A percentile compares a stretch with the other conserved stretches of the same genome.
Evolutionary conservation across 2,329 filamentous ascomycete species (phyloP).

Genomic region (Thyridium curvatum): DNA sequence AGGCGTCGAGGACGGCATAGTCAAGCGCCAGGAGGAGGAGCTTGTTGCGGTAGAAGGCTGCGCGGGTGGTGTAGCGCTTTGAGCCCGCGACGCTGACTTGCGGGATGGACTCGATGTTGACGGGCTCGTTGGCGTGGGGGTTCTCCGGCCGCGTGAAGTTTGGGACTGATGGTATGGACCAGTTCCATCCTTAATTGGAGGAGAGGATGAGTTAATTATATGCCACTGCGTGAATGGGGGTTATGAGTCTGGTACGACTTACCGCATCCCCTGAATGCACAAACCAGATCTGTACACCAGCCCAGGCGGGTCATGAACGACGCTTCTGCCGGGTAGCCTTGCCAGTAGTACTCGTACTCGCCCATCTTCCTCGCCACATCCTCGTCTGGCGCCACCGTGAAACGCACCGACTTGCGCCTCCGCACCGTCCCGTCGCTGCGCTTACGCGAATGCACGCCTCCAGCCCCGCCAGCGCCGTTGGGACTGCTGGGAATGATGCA

Average conservation of each 20-base stretch:
- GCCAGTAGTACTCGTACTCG: constrained; percentile 50
- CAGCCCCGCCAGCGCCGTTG: too few species aligned
- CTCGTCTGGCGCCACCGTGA: constrained; percentile 13
- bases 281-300: constrained; percentile 51
- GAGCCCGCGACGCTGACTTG: constrained; percentile 38
- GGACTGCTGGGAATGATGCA: background rate
- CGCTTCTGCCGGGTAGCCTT: constrained; percentile 46
- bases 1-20: constrained; percentile 64
- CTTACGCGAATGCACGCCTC: background rate
- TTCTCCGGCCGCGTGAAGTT: constrained; percentile 32
- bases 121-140: constrained; percentile 28
- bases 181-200: constrained; percentile 46
- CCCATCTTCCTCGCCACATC: constrained; percentile 15
- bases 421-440: background rate
- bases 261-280: constrained; percentile 50
- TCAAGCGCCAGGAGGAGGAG: constrained; percentile 40
- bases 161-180: constrained; percentile 43
- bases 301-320: constrained; percentile 41
- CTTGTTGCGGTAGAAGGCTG: constrained; percentile 37
- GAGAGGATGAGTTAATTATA: background rate
- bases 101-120: constrained; percentile 35
- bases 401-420: constrained; percentile 3
- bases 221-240: too few species aligned
- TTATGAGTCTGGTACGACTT: constrained; percentile 14
- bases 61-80: constrained; percentile 31